Conservation (phyloP, 805 yeast genomes). For the Zygoascus ofunaensis region DNA sequence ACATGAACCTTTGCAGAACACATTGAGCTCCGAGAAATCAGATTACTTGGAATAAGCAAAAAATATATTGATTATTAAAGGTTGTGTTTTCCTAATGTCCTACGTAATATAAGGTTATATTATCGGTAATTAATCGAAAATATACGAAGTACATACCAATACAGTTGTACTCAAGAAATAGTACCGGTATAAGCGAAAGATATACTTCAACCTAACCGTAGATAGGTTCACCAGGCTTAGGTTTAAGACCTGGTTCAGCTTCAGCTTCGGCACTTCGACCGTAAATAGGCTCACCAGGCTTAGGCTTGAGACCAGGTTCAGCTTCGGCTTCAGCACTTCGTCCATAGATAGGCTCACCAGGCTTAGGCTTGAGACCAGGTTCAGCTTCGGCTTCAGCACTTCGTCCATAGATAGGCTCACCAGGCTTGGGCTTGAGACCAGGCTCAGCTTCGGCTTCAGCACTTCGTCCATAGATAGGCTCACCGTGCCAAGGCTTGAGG, state of each 20-base stretch:
- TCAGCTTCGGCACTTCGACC: conserved; percentile 10
- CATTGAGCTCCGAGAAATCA: background rate
- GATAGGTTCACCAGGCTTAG: conserved; percentile 4
- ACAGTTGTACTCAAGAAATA: too few species aligned
- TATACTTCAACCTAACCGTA: conserved; percentile 5
- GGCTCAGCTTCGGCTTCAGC: conserved; percentile 8
- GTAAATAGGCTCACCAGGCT: conserved; percentile 5
- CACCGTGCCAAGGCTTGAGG: conserved; percentile 1
- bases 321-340: conserved; percentile 8
- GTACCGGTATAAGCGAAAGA: background rate
- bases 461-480: conserved; percentile 7
- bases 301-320: background rate
- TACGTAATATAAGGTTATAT: background rate
- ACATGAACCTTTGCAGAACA: conserved; percentile 2
- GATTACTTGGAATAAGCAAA: conserved; percentile 1
- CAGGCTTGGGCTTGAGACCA: conserved; percentile 1
- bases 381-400: conserved; percentile 8
- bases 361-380: background rate
- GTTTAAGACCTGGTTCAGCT: background rate
- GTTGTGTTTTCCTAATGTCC: background rate
- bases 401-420: conserved; percentile 1
- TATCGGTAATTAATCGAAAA: background rate
- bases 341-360: conserved; percentile 5
- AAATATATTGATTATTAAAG: background rate
- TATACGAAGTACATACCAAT: too few species aligned